A percentile compares a stretch with the other conserved stretches of the same genome.
Evolutionary conservation across 1,284 basidiomycete genomes (phyloP).

Genomic region (Irpex lacteus): DNA sequence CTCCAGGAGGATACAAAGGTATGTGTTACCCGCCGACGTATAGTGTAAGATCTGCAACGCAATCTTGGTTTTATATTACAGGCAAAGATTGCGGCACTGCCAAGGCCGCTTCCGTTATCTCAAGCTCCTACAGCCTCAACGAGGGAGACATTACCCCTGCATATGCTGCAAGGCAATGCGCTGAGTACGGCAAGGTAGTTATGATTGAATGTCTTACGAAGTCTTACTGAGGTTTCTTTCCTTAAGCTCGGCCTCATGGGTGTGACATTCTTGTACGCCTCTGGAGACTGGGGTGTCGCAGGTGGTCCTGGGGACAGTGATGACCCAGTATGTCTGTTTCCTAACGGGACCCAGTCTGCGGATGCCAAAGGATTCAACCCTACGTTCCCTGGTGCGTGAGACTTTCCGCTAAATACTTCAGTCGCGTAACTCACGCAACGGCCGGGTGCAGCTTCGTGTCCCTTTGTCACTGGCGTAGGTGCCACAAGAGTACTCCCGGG

Average conservation of each 20-base stretch:
- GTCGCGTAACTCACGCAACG: neutral
- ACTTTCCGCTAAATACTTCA: neutral
- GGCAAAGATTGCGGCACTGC: too few relatives aligned
- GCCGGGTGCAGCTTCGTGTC: slow-evolving; percentile 30
- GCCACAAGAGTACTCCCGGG: slow-evolving; percentile 54
- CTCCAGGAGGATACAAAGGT: slow-evolving; percentile 42
- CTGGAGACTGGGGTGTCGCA: neutral
- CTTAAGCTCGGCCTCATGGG: neutral
- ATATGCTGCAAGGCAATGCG: slow-evolving; percentile 39
- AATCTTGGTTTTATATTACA: too few relatives aligned
- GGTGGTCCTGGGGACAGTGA: neutral
- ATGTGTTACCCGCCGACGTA: slow-evolving; percentile 8
- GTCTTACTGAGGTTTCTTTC: neutral
- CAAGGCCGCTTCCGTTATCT: slow-evolving; percentile 37
- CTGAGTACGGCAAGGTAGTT: slow-evolving; percentile 40
- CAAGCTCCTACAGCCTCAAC: slow-evolving; percentile 37
- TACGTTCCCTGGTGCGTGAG: slow-evolving; percentile 8
- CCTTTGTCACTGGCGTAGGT: slow-evolving; percentile 64
- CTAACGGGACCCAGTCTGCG: neutral
- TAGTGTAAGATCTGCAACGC: neutral
- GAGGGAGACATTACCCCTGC: slow-evolving; percentile 33
- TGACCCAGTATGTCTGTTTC: neutral
- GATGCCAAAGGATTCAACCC: slow-evolving; percentile 13
- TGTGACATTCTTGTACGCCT: neutral
- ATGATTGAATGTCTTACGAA: neutral